phyloP scores from a whole-genome alignment of 1,284 basidiomycete genomes.

The Cryptococcus sp. region DNA sequence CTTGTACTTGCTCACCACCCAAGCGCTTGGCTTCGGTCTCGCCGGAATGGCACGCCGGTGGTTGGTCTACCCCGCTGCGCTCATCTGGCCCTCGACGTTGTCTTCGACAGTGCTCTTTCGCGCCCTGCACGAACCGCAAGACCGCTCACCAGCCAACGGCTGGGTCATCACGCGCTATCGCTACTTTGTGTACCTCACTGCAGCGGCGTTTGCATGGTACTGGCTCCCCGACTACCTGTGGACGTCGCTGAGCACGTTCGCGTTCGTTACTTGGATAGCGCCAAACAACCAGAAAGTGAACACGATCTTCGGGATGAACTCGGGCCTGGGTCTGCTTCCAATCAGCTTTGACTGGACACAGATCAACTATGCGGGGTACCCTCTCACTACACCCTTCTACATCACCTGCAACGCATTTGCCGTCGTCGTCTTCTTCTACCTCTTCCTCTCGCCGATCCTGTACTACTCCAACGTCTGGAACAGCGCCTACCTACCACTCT shows the following conservation, averaged over 20 bases:
- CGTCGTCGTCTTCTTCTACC: slow-evolving; percentile 55
- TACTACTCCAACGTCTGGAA: slow-evolving; percentile 56
- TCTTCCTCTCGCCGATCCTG: slow-evolving; percentile 55
- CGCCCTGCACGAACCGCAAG: slow-evolving; percentile 57
- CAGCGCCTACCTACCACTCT: slow-evolving; percentile 47
- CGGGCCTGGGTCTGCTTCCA: slow-evolving; percentile 54
- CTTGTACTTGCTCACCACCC: slow-evolving; percentile 52
- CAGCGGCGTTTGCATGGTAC: slow-evolving; percentile 73
- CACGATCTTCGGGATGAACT: slow-evolving; percentile 33
- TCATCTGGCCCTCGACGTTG: slow-evolving; percentile 55
- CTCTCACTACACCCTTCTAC: slow-evolving; percentile 58
- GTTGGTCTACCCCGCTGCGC: slow-evolving; percentile 46
- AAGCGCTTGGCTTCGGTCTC: slow-evolving; percentile 55
- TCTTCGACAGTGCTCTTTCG: slow-evolving; percentile 53
- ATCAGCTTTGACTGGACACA: slow-evolving; percentile 58
- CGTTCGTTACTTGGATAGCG: slow-evolving; percentile 93
- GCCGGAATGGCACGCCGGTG: slow-evolving; percentile 47
- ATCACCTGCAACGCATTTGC: slow-evolving; percentile 57
- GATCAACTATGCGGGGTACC: slow-evolving; percentile 55
- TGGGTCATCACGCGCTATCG: slow-evolving; percentile 54
- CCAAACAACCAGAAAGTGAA: slow-evolving; percentile 73
- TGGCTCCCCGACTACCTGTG: slow-evolving; percentile 83
- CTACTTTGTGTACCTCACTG: slow-evolving; percentile 70
- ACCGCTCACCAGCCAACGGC: slow-evolving; percentile 56
- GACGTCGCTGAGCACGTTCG: slow-evolving; percentile 52